Evolutionary conservation across 768 basidiomycete species (phyloP), one percentile per base, ranked within the genome.

Genomic region (Rhodocollybia butyracea): DNA sequence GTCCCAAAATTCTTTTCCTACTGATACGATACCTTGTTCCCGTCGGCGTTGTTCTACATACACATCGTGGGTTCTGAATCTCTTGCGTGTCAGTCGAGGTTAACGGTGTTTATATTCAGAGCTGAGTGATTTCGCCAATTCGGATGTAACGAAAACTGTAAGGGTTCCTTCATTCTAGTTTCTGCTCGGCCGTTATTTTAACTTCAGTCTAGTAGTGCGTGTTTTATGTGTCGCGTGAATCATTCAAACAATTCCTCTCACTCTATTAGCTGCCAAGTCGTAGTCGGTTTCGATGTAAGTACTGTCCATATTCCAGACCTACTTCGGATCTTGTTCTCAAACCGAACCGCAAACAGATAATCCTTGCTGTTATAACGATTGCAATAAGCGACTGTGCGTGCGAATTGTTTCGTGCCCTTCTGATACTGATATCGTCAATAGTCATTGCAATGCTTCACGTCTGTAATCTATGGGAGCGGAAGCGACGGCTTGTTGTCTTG

Each of bases 1-100:
- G 30, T 61, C 7, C 69, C 39, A 73, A 74, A 36, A 54, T 65
- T 19, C 43, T 73, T 17, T 73, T 73, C 58, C 41, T 73, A 30
- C 55, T 71, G 29, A 65, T 70, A 51, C 71, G 71, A 15, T 74
- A 73, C 47, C 4, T 39, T 31, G 30, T 34, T 10, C 36, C 48
- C 5, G 19, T 31, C 21, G 22, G 24, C 5, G 24, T 46, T 7
- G 27, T 46, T 26, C 10, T 46, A 6, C 22, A 30, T 30, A 15
- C 45, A 8, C 29, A 26, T 46, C 45, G 45, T 46, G 22, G 5
- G 45, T 43, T 8, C 41, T 10, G 8, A 10, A 7, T 24, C 27
- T 46, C 15, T 15, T 15, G 12, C 27, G 12, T 46, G 5, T 26
- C 12, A 7, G 41, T 36, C 34, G 21, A 43, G n/a, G 19, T 8